Percentiles rank a stretch among this genome's conserved stretches.
These are phyloP conservation scores for Collybiopsis confluens DNA, from an alignment of 768 basidiomycete species.

Conservation along the genomic window DNA sequence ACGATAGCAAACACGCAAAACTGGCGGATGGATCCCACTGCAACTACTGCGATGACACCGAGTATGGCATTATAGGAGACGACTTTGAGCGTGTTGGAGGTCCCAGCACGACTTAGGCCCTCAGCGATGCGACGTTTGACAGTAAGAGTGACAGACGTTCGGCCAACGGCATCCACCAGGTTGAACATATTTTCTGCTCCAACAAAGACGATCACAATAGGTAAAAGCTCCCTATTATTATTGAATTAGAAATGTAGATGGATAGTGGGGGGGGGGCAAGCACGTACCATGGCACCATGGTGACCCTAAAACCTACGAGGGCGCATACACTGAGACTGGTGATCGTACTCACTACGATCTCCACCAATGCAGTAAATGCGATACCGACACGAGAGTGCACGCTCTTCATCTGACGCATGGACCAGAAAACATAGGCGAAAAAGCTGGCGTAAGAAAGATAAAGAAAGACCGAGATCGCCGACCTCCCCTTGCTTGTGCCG, in stretches of 20 bases:
- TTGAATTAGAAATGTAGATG: neutral
- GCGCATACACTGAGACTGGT: slow-evolving; percentile 93
- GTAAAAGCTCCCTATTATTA: slow-evolving; percentile 70
- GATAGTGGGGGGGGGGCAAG: neutral
- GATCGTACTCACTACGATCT: slow-evolving; percentile 88
- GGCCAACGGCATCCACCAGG: slow-evolving; percentile 81
- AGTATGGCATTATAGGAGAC: slow-evolving; percentile 81
- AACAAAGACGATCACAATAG: slow-evolving; percentile 91
- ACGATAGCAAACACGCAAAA: slow-evolving; percentile 94
- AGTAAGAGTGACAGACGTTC: slow-evolving; percentile 79
- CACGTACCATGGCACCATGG: slow-evolving; percentile 85
- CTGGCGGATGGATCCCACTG: slow-evolving; percentile 80
- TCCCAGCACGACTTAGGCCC: slow-evolving; percentile 85
- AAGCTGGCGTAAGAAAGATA: slow-evolving; percentile 77
- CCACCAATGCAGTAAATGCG: slow-evolving; percentile 89
- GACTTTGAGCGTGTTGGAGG: slow-evolving; percentile 89
- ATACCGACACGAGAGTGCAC: slow-evolving; percentile 91
- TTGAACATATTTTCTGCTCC: slow-evolving; percentile 98
- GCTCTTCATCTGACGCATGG: slow-evolving; percentile 71
- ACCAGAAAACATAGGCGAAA: slow-evolving; percentile 69
- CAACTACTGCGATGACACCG: slow-evolving; percentile 68
- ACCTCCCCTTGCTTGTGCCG: slow-evolving; percentile 42
- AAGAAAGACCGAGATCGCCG: slow-evolving; percentile 64
- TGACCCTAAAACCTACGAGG: slow-evolving; percentile 81
- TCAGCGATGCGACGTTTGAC: slow-evolving; percentile 91